Percentiles rank a stretch among this genome's conserved stretches.
Evolutionary conservation across 2,329 filamentous ascomycete genomes (phyloP).

Genomic region (Hypoxylon sp.): DNA sequence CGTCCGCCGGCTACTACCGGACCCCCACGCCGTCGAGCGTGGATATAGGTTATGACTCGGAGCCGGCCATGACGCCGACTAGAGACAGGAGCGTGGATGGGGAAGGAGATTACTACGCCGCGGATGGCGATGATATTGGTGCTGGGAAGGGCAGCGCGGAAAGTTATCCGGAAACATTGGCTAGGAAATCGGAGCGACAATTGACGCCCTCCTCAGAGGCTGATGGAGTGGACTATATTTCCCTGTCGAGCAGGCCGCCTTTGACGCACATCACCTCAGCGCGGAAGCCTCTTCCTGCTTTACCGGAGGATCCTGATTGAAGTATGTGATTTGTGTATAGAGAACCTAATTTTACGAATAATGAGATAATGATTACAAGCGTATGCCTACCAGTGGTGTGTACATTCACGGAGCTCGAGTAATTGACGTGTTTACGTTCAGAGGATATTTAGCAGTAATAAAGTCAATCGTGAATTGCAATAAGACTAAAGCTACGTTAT

Average conservation of each 20-base stretch:
- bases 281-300: slow-evolving; percentile 55
- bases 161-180: slow-evolving; percentile 45
- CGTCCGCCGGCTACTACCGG: slow-evolving; percentile 38
- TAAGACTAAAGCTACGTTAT: slow-evolving; percentile 38
- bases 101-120: slow-evolving; percentile 48
- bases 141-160: slow-evolving; percentile 5
- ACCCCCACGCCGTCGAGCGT: slow-evolving; percentile 51
- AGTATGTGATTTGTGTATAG: slow-evolving; percentile 13
- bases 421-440: slow-evolving; percentile 9
- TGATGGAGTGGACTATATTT: slow-evolving; percentile 32
- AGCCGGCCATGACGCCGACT: slow-evolving; percentile 50
- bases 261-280: slow-evolving; percentile 36
- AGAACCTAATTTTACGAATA: slow-evolving; percentile 30
- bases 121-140: slow-evolving; percentile 24
- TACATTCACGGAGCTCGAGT: background rate
- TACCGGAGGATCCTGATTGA: slow-evolving; percentile 55
- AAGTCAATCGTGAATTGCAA: slow-evolving; percentile 33
- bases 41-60: slow-evolving; percentile 54
- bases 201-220: slow-evolving; percentile 49
- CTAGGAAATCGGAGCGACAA: slow-evolving; percentile 50
- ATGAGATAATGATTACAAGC: slow-evolving; percentile 40
- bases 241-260: slow-evolving; percentile 38
- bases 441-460: slow-evolving; percentile 8
- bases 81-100: background rate
- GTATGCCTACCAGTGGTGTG: background rate